A percentile compares a stretch with the other conserved stretches of the same genome.
These are phyloP conservation scores for Erodium maritimum DNA, from an alignment of 345 rosid genomes.

Conservation along the genomic window DNA sequence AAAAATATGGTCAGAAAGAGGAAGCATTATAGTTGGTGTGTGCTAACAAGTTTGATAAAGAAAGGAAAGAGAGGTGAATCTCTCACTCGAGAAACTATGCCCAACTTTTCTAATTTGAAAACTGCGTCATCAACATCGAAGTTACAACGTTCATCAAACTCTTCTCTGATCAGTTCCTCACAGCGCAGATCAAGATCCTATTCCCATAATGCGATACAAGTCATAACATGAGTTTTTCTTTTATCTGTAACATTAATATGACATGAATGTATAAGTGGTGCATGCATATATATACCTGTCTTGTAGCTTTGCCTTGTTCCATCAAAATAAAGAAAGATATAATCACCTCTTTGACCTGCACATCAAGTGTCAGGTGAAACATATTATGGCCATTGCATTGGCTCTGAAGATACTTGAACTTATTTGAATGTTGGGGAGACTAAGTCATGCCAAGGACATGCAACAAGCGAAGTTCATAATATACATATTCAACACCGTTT, in stretches of 20 bases:
- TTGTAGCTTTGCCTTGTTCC: constrained; percentile 95
- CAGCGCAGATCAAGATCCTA: constrained; percentile 78
- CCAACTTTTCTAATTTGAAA: constrained; percentile 69
- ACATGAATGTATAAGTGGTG: no score
- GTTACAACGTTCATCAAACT: constrained; percentile 70
- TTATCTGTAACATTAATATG: not conserved
- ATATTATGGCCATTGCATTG: not conserved
- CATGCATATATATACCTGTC: constrained; percentile 33
- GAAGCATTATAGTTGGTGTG: not conserved
- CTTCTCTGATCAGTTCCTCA: constrained; percentile 74
- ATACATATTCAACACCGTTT: no score
- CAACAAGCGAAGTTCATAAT: no score
- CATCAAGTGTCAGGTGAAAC: not conserved
- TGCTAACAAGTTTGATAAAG: not conserved
- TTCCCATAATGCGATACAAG: constrained; percentile 9
- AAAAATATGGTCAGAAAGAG: not conserved
- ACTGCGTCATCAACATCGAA: constrained; percentile 95
- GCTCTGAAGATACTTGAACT: not conserved
- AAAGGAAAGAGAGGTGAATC: not conserved
- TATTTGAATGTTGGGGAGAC: no score
- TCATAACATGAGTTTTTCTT: constrained; percentile 10
- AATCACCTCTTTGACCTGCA: constrained; percentile 91
- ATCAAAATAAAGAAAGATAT: constrained; percentile 77
- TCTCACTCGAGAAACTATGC: constrained; percentile 65
- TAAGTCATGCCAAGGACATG: no score